Evolutionary conservation across 2,329 filamentous ascomycete species (phyloP), one percentile per base, ranked within the genome.

Genomic region (Apiospora phragmitis): DNA sequence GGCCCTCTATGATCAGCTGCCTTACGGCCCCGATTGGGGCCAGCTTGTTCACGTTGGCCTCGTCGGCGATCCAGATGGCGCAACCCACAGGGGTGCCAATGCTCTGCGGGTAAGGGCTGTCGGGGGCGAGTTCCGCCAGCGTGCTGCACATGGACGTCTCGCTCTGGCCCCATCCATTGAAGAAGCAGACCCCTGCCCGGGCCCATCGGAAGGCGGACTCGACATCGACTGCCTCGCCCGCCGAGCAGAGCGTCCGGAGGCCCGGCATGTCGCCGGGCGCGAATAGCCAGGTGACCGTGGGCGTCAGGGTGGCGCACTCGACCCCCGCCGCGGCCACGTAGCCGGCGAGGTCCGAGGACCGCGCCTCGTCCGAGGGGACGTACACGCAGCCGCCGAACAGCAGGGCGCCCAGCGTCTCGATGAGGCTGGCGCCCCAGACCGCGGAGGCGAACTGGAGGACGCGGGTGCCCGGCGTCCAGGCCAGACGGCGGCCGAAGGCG

Each of bases 1-100:
- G 59, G 1, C 75, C 75, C 0, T 67, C 55, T 24, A 76, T 71
- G 9, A 62, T 45, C 1, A 76, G 42, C 49, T 76, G 72, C 0
- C 75, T 74, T 1, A 68, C 62, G 14, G 65, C 69, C 2, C 75
- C 74, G 21, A 71, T 35, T 1, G 75, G 74, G 1, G 43, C 62
- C 18, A 72, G 68, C n/a, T 66, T 26, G 32, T 66, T 65, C 35
- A 59, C 29, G 67, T 71, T 29, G 29, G 51, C 35, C 4, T 69
- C 29, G 14, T 71, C 68, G 18, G 69, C 67, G 14, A 71, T 67
- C 71, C 71, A 72, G 29, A 32, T 55, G 24, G 38, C 43, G 35
- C 66, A 69, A 41, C 70, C 65, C 7, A 59, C 67, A 1, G 67
- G 38, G 12, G 41, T 59, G 11, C 67, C 70, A 24, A 71, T 71